Percentiles rank a stretch among this genome's conserved stretches.
Conservation (phyloP, 768 basidiomycete genomes). For the Zangia roseola region DNA sequence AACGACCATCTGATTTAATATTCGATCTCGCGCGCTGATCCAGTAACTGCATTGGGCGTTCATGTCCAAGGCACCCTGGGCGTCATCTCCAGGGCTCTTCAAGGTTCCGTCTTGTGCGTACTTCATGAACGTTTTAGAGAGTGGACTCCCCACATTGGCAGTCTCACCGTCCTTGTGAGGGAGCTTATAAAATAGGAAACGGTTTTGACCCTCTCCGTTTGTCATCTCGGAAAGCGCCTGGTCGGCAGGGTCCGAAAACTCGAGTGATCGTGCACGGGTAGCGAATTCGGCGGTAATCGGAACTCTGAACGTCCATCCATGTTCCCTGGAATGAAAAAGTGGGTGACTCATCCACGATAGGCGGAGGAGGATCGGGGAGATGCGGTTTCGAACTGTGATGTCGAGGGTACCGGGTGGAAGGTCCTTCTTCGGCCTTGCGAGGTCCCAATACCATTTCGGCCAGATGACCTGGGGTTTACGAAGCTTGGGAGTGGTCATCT, state of each 20-base stretch:
- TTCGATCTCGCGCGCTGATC: slow-evolving; percentile 91
- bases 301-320: slow-evolving; percentile 92
- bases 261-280: slow-evolving; percentile 45
- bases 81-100: slow-evolving; percentile 77
- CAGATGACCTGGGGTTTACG: slow-evolving; percentile 56
- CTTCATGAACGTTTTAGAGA: slow-evolving; percentile 87
- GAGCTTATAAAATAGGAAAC: slow-evolving; percentile 80
- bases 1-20: slow-evolving; percentile 89
- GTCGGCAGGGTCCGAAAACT: slow-evolving; percentile 66
- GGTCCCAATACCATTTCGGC: slow-evolving; percentile 98
- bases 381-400: slow-evolving; percentile 77
- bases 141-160: slow-evolving; percentile 92
- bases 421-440: slow-evolving; percentile 69
- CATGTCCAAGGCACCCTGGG: slow-evolving; percentile 83
- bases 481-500: slow-evolving; percentile 14
- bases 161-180: slow-evolving; percentile 96
- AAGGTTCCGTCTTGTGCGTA: slow-evolving; percentile 85
- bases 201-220: slow-evolving; percentile 36
- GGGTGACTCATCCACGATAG: slow-evolving; percentile 89
- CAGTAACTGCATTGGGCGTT: slow-evolving; percentile 96
- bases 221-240: slow-evolving; percentile 48
- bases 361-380: slow-evolving; percentile 81
- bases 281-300: slow-evolving; percentile 44
- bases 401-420: slow-evolving; percentile 72
- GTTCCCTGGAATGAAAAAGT: slow-evolving; percentile 78